phyloP scores from a whole-genome alignment of 225 moss, liverwort and hornwort species.

The Thuidium tamariscinum region DNA sequence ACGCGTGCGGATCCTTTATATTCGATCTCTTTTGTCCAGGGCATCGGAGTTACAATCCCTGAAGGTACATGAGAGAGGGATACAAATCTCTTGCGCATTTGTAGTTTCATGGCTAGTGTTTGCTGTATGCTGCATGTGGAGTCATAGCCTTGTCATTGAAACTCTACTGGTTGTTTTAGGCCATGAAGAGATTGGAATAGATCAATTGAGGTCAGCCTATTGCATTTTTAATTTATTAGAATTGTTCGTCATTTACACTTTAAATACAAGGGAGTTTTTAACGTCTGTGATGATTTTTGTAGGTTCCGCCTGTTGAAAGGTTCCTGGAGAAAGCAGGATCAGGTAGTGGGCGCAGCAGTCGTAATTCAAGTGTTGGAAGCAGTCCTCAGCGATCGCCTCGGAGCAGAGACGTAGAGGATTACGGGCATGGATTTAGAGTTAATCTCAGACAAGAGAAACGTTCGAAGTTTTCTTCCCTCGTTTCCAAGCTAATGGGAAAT shows the following conservation, averaged over 20 bases:
- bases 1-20: slow-evolving; percentile 93
- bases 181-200: background rate
- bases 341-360: slow-evolving; percentile 35
- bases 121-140: background rate
- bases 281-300: slow-evolving; percentile 5
- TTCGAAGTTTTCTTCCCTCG: slow-evolving; percentile 79
- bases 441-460: slow-evolving; percentile 75
- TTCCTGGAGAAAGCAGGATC: slow-evolving; percentile 78
- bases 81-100: background rate
- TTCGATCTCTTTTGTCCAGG: slow-evolving; percentile 93
- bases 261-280: background rate
- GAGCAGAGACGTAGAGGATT: slow-evolving; percentile 41
- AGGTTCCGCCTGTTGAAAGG: slow-evolving; percentile 86
- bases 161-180: background rate
- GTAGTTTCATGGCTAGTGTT: background rate
- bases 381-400: slow-evolving; percentile 79
- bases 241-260: background rate
- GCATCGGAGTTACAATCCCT: slow-evolving; percentile 84
- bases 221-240: background rate
- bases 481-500: slow-evolving; percentile 72
- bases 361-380: slow-evolving; percentile 53
- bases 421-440: slow-evolving; percentile 60
- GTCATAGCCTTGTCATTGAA: background rate
- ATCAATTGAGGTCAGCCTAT: background rate
- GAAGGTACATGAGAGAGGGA: slow-evolving; percentile 19